Evolutionary conservation across 345 rosid species (phyloP).

Genomic region (Toxicodendron radicans): DNA sequence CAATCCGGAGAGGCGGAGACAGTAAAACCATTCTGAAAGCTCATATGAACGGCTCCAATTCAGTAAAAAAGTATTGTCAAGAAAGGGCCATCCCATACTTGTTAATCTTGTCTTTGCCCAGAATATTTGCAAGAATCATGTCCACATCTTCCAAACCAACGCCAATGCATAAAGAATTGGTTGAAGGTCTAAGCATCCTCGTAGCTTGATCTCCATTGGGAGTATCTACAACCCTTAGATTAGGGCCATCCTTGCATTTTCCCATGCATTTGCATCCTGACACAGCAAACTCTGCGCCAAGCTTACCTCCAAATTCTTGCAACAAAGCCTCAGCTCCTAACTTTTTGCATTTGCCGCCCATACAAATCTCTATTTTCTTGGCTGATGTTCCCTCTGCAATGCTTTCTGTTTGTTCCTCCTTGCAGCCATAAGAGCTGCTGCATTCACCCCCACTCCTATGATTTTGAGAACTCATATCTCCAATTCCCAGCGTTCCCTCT

Average conservation of each 20-base stretch:
- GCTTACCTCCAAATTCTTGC: slow-evolving; percentile 50
- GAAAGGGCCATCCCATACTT: slow-evolving; percentile 4
- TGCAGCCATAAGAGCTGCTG: background rate
- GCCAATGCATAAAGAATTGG: slow-evolving; percentile 53
- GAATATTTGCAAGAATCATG: slow-evolving; percentile 24
- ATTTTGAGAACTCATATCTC: background rate
- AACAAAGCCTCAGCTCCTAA: slow-evolving; percentile 55
- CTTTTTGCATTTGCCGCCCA: slow-evolving; percentile 34
- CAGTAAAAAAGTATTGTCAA: background rate
- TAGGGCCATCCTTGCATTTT: slow-evolving; percentile 72
- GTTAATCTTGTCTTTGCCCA: slow-evolving; percentile 7
- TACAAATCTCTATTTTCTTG: slow-evolving; percentile 46
- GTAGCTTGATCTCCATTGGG: slow-evolving; percentile 2
- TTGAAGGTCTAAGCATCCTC: slow-evolving; percentile 28
- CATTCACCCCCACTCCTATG: background rate
- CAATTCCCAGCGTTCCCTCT: background rate
- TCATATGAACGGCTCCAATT: background rate
- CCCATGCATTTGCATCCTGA: slow-evolving; percentile 77
- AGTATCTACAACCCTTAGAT: slow-evolving; percentile 39
- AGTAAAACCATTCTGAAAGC: background rate
- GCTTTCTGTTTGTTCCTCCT: background rate
- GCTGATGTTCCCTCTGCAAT: background rate
- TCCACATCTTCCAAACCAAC: slow-evolving; percentile 66
- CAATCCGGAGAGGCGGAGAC: too few species aligned
- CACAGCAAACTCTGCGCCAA: slow-evolving; percentile 47